Base-by-base conservation (phyloP, 805 yeast species). In the Teunomyces aglyptinius region DNA sequence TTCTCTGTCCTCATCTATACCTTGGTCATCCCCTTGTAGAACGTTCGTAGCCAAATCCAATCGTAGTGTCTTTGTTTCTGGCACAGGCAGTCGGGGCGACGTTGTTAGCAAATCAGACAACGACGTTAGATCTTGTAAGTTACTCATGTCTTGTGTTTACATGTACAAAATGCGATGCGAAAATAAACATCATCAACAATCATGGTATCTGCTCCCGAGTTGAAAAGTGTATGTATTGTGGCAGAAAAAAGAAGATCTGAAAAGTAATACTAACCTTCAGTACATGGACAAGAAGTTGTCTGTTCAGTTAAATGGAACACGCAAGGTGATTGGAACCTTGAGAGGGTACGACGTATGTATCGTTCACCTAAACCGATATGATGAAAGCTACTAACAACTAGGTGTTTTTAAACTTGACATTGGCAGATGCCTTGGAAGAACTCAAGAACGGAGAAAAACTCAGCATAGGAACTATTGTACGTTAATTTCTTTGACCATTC, bases 231-330 rank as follows among this genome's bases (percentile, higher is more conserved):
- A 64, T 36, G 79, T 71, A 31, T 13, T 1, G 12, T 15, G 36
- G 19, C 8, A 22, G 5, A 22, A 20, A 15, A 35, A 36, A 29
- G 12, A 34, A 36, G 26, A n/a, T 28, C 33, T 16, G 8, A 4
- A 18, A 45, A 32, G 27, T 22, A 43, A 47, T 53, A 64, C 67
- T 55, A 55, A 61, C 64, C 11, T 28, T 31, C 52, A 85, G 84
- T 89, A 88, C 61, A 76, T 89, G 79, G 91, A 87, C 60, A 88
- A 87, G 66, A 80, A 81, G 57, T 75, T 92, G 22, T 73, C 82
- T 11, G 70, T 92, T 13, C 86, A 85, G 53, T 73, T 92, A 49
- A 89, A 89, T 63, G 95, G 96, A 1, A 69, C 86, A 11, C 75
- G 97, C 43, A 79, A 78, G 54, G 80, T 92, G 1, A 78, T 80